Evolutionary conservation across 1,139 yeast genomes (phyloP), one percentile per base, ranked within the genome.

Genomic region (Insectozyma bohioensis): DNA sequence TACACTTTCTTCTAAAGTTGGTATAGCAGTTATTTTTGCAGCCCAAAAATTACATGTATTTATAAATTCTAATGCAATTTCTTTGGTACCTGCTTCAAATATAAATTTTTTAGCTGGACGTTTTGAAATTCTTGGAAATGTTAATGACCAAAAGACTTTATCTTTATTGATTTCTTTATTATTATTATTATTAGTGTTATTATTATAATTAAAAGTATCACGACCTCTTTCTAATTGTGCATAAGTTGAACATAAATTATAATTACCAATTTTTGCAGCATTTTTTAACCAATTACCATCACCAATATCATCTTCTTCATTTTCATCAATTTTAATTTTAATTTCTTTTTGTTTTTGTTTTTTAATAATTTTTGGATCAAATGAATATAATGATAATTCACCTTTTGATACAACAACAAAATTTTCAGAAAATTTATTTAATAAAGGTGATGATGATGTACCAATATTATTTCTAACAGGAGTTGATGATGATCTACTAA

Each of bases 31-130:
- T 22, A 83, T 76, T 45, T 92, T 72, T 3, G 94, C 84, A 2
- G 95, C 87, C 96, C 96, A 87, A 55, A 85, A 87, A 57, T 87
- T 87, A 58, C 95, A 81, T 2, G 92, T 75, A 46, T 82, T 76
- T 20, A 85, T 77, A 53, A 78, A 86, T 50, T 80, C 86, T 31
- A 69, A 63, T 1, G 95, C 94, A 41, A 78, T 74, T 45, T 80
- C 85, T 27, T 63, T 56, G 11, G 87, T 79, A 12, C 87, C 86
- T 0, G 95, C 74, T 49, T 67, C 75, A 46, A 75, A 73, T 20
- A 67, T 38, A 36, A 70, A 65, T 45, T 62, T 65, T 46, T 67
- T 67, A 12, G 62, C 54, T 8, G 49, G 53, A 37, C 48, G 56
- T 37, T 60, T 63, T 25, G 63, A 51, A 2, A 52, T 46, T 35